Base-by-base conservation (phyloP, 306 rosid genomes). In the Medicago ruthenica region DNA sequence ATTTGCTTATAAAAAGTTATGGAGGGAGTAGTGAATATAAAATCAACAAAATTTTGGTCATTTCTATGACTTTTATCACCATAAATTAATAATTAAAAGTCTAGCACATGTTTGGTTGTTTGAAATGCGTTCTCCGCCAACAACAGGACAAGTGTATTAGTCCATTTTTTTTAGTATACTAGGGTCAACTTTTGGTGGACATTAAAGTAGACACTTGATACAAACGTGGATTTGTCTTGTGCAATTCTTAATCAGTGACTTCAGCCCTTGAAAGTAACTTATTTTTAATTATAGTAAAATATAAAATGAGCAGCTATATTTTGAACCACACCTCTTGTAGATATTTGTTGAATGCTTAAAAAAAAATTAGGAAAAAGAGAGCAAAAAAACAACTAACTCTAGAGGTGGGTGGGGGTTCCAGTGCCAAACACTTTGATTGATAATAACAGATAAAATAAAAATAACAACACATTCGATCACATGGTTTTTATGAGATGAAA, bases 1-100 rank as follows among this genome's bases (percentile, higher is more conserved):
- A n/a, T n/a, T n/a, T n/a, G n/a, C n/a, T n/a, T n/a, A n/a, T n/a
- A n/a, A n/a, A n/a, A n/a, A n/a, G n/a, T n/a, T n/a, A n/a, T n/a
- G n/a, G n/a, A n/a, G n/a, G n/a, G n/a, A n/a, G 37, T n/a, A 6
- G 37, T 8, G 11, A 44, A 44, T 44, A 44, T 44, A 9, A 44
- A 44, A 40, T 12, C 14, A 45, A 45, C 31, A 9, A 55, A 9
- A 3, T 18, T 55, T 8, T 34, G 11, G 20, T 40, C 5, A 75
- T 62, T 34, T 42, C 8, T 20, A 59, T 64, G 81, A 71, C 81
- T 71, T 81, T 10, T 31, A 9, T 75, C 7, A 34, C 17, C 74
- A 3, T 8, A 24, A 31, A 22, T 31, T 8, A 68, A 12, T 5
- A 41, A 18, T 36, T 8, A 18, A n/a, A 67, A 74, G 55, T 48